Base-by-base conservation (phyloP, 306 rosid species). In the Astragalus membranaceus region DNA sequence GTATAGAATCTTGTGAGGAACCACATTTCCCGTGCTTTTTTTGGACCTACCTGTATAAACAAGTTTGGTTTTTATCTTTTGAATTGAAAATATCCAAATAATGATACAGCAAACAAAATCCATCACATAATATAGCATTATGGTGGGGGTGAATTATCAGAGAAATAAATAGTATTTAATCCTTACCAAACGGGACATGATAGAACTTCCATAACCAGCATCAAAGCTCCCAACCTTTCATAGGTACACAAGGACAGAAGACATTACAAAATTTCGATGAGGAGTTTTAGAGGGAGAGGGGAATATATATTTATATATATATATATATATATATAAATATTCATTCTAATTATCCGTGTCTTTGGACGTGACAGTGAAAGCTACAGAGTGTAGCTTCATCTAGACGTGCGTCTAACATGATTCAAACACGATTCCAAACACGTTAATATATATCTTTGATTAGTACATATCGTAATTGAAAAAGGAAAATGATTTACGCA, bases 141-240 rank as follows among this genome's bases (percentile, higher is more conserved):
- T 43, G 8, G 53, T 7, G 2, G 57, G 8, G 60, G 43, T 39
- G 56, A 61, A 47, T 42, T 56, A 9, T 5, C 6, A 72, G 53
- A 33, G 67, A 49, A 48, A 64, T 48, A 56, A 57, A 13, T 7
- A n/a, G 50, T 5, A 23, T 51, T 70, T 48, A 42, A 60, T 59
- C 42, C 80, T 80, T 82, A 88, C 98, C 95, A 94, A 79, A 62
- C 97, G 88, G 17, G 97, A 87, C 98, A 94, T 94, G 75, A 87
- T 85, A 63, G 97, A 88, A 80, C 98, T 88, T 78, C 98, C 98
- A 73, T 90, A 94, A 37, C 98, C 98, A 80, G 98, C 98, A 74
- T 90, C 98, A 43, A 94, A 94, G 84, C 98, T 94, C 70, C 98
- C 98, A 50, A 94, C 97, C 96, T 94, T 78, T 47, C 80, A 55